Evolutionary conservation across 345 rosid genomes (phyloP).

Genomic region (Viola odorata): DNA sequence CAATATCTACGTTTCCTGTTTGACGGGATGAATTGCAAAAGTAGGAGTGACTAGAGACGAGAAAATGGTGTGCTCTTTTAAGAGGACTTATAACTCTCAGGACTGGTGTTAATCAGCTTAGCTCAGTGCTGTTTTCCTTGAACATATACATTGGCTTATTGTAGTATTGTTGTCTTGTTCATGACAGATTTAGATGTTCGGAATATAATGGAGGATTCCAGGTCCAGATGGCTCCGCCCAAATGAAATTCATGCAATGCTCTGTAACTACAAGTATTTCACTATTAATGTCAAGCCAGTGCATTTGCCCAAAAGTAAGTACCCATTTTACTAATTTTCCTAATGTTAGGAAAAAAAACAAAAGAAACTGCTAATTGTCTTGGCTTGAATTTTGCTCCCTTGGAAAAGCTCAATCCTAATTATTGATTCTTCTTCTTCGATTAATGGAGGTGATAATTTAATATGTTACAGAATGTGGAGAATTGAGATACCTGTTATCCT

Average conservation of each 20-base stretch:
- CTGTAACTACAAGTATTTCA: constrained; percentile 62
- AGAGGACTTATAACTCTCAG: too few species aligned
- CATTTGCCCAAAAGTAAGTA: constrained; percentile 72
- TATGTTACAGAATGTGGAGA: not conserved
- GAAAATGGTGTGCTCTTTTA: too few species aligned
- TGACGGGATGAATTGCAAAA: too few species aligned
- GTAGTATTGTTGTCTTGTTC: constrained; percentile 4
- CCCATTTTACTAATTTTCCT: not conserved
- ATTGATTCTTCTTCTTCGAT: not conserved
- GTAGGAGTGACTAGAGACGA: too few species aligned
- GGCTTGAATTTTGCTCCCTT: not conserved
- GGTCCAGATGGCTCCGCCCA: constrained; percentile 89
- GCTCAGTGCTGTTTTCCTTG: too few species aligned
- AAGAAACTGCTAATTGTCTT: too few species aligned
- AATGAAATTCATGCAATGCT: constrained; percentile 89
- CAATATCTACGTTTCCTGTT: too few species aligned
- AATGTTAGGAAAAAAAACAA: too few species aligned
- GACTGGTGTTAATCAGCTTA: too few species aligned
- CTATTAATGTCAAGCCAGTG: constrained; percentile 72
- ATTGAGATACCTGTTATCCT: too few species aligned
- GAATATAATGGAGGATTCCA: constrained; percentile 66
- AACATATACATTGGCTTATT: not conserved
- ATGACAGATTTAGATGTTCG: constrained; percentile 69
- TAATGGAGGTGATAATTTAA: not conserved
- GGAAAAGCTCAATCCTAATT: too few species aligned